phyloP scores from a whole-genome alignment of 257 asterid genomes.

The Cynanchum wilfordii region DNA sequence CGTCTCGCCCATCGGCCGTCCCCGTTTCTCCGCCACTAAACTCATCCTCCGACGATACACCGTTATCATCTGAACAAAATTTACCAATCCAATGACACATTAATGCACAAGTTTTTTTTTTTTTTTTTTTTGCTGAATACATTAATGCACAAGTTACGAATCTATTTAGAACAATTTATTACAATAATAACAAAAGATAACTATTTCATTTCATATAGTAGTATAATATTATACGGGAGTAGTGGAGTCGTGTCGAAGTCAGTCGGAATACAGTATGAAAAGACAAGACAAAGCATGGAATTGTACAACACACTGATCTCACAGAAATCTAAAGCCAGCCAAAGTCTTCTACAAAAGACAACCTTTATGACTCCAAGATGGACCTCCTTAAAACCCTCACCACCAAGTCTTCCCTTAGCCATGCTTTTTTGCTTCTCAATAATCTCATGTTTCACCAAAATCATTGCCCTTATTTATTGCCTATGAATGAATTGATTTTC shows the following conservation, averaged over 20 bases:
- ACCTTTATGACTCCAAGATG: background rate
- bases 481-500: too few relatives aligned
- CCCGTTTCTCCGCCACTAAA: slow-evolving; percentile 51
- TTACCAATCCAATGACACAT: too few relatives aligned
- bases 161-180: too few relatives aligned
- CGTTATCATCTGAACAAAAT: slow-evolving; percentile 41
- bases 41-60: slow-evolving; percentile 69
- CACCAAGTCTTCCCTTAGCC: background rate
- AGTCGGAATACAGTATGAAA: slow-evolving; percentile 9
- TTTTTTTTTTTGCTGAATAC: too few relatives aligned
- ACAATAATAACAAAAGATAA: too few relatives aligned
- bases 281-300: slow-evolving; percentile 17
- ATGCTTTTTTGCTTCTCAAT: background rate
- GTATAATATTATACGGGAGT: background rate
- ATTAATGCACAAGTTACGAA: too few relatives aligned
- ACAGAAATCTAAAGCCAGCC: slow-evolving; percentile 9
- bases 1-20: slow-evolving; percentile 31
- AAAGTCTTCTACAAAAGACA: slow-evolving; percentile 1
- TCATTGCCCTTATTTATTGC: too few relatives aligned
- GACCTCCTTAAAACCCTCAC: background rate
- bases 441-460: too few relatives aligned
- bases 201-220: background rate
- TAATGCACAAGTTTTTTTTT: too few relatives aligned
- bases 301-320: slow-evolving; percentile 2
- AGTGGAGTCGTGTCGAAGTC: slow-evolving; percentile 29